Evolutionary conservation across 805 yeast species (phyloP).

Genomic region (Teunomyces atbi): DNA sequence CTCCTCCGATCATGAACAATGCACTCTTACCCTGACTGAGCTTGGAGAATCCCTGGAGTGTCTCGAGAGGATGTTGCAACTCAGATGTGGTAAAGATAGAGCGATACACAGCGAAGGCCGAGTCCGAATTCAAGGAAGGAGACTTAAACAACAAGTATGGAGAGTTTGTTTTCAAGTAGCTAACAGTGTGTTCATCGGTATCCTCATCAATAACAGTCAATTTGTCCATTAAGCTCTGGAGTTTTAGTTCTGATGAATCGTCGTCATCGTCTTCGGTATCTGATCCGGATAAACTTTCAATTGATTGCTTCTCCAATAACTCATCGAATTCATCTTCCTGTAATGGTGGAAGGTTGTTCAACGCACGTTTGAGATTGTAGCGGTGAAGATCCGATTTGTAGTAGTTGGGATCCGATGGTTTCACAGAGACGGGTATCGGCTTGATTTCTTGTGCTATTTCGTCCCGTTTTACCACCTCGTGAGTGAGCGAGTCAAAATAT

Average conservation of each 20-base stretch:
- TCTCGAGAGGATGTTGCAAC: slow-evolving; percentile 49
- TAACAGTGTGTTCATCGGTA: slow-evolving; percentile 36
- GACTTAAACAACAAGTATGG: slow-evolving; percentile 65
- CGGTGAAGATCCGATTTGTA: slow-evolving; percentile 60
- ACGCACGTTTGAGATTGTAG: slow-evolving; percentile 55
- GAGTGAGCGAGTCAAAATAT: slow-evolving; percentile 52
- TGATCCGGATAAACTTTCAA: slow-evolving; percentile 60
- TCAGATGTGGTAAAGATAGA: slow-evolving; percentile 48
- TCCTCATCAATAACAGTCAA: slow-evolving; percentile 17
- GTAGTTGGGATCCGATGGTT: slow-evolving; percentile 19
- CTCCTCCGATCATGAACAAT: slow-evolving; percentile 92
- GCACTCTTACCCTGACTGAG: slow-evolving; percentile 54
- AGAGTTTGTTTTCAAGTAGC: slow-evolving; percentile 65
- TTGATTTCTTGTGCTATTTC: background rate
- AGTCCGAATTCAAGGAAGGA: slow-evolving; percentile 37
- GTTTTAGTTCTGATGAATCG: slow-evolving; percentile 14
- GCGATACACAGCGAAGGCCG: slow-evolving; percentile 68
- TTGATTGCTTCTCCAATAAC: slow-evolving; percentile 46
- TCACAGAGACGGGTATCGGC: background rate
- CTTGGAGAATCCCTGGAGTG: slow-evolving; percentile 39
- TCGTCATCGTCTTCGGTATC: slow-evolving; percentile 29
- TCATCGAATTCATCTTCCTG: slow-evolving; percentile 59
- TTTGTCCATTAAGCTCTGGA: slow-evolving; percentile 24
- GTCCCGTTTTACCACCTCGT: slow-evolving; percentile 4
- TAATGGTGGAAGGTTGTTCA: slow-evolving; percentile 45